Conservation (phyloP, 1,284 basidiomycete genomes). For the Ceratobasidium sp. region DNA sequence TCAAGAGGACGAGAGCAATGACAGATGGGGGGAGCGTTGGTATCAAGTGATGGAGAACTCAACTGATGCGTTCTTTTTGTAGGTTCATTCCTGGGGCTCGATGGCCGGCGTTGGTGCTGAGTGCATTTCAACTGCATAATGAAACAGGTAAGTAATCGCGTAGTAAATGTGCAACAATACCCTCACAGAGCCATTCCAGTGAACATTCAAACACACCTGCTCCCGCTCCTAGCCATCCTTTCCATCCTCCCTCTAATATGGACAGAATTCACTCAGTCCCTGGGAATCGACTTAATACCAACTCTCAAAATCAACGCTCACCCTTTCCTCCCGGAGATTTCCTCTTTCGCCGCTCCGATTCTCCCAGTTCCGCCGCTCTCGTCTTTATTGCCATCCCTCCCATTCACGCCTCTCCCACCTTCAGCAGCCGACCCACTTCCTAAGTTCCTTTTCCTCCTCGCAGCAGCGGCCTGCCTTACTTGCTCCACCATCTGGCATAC, state of each 20-base stretch:
- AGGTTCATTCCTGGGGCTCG: conserved; percentile 90
- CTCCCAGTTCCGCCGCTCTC: conserved; percentile 36
- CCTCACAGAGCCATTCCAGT: too few species aligned
- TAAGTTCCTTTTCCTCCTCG: conserved; percentile 73
- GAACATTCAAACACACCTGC: conserved; percentile 80
- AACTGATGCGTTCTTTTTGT: conserved; percentile 1
- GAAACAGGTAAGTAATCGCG: conserved; percentile 88
- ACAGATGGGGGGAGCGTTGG: too few species aligned
- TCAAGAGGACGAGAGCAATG: conserved; percentile 1
- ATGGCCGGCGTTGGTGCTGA: conserved; percentile 80
- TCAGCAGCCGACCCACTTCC: conserved; percentile 61
- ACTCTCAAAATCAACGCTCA: background rate
- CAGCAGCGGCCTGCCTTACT: conserved; percentile 79
- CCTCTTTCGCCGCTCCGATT: conserved; percentile 53
- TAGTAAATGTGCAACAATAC: too few species aligned
- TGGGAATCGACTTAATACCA: conserved; percentile 15
- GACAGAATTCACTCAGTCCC: background rate
- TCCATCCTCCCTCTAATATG: conserved; percentile 40
- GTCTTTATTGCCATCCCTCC: background rate
- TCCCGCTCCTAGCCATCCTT: conserved; percentile 56
- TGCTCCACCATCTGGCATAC: conserved; percentile 85
- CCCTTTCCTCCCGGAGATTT: background rate
- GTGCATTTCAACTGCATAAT: conserved; percentile 85
- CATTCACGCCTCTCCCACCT: conserved; percentile 47
- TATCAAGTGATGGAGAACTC: too few species aligned